phyloP scores from a whole-genome alignment of 2,329 filamentous ascomycete species.

The Plectosphaerella sp. region DNA sequence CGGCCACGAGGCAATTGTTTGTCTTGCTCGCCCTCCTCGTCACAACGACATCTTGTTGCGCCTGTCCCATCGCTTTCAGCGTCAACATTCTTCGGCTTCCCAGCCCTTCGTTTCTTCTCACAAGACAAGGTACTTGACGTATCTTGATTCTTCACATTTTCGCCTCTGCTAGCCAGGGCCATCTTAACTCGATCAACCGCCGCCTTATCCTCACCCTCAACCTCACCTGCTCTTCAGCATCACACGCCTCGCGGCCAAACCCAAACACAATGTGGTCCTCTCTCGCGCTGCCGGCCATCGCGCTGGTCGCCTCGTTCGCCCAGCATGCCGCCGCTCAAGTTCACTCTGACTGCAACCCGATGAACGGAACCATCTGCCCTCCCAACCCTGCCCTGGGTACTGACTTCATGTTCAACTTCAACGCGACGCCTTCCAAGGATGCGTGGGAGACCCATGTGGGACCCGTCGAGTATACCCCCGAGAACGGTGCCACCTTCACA shows the following conservation, averaged over 20 bases:
- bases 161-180: neutral
- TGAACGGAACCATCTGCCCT: slow-evolving; percentile 62
- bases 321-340: slow-evolving; percentile 65
- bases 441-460: slow-evolving; percentile 69
- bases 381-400: slow-evolving; percentile 67
- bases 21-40: neutral
- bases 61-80: neutral
- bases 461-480: slow-evolving; percentile 53
- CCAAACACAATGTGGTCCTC: slow-evolving; percentile 17
- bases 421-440: slow-evolving; percentile 50
- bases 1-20: neutral
- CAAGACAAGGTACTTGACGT: neutral
- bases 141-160: neutral
- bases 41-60: neutral
- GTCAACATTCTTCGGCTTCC: neutral
- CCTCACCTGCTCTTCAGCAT: neutral
- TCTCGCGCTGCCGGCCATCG: slow-evolving; percentile 25
- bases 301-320: slow-evolving; percentile 37
- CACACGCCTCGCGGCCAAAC: neutral
- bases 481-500: slow-evolving; percentile 66
- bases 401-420: slow-evolving; percentile 60
- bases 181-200: neutral
- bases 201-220: neutral
- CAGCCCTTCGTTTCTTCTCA: neutral
- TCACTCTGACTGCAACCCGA: slow-evolving; percentile 71